phyloP scores from a whole-genome alignment of 208 protist species.

The Trypanosoma mega region DNA sequence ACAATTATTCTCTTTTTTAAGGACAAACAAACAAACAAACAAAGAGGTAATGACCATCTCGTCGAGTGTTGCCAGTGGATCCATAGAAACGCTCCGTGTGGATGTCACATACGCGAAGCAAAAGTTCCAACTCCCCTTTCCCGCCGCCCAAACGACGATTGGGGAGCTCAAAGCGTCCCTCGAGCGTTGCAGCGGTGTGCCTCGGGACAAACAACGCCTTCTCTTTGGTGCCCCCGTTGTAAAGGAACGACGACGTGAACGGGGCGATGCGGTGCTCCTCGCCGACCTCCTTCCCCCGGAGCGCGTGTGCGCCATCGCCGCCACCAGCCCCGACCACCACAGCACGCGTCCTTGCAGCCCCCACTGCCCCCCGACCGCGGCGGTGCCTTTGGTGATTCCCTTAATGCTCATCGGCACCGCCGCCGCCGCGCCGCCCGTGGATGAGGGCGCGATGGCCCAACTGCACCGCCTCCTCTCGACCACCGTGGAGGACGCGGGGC shows the following conservation, averaged over 20 bases:
- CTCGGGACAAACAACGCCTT: constrained; percentile 53
- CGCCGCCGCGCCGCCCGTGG: constrained; percentile 33
- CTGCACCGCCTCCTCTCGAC: constrained; percentile 64
- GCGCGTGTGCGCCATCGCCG: constrained; percentile 19
- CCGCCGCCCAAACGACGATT: constrained; percentile 29
- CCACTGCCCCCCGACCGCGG: background rate
- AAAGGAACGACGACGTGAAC: constrained; percentile 45
- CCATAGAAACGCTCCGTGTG: constrained; percentile 3
- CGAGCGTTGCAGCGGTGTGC: constrained; percentile 40
- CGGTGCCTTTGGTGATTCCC: constrained; percentile 33
- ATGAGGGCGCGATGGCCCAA: constrained; percentile 58
- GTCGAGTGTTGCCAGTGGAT: no score
- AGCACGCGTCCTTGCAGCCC: no score
- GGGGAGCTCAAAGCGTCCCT: constrained; percentile 51
- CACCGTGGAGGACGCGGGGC: constrained; percentile 59
- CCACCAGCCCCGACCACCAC: constrained; percentile 25
- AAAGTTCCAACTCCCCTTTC: constrained; percentile 8
- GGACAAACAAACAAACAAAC: no score
- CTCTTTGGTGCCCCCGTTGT: constrained; percentile 59
- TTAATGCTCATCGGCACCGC: constrained; percentile 68
- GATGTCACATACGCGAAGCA: constrained; percentile 15
- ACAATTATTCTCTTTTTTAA: no score
- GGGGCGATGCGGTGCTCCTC: constrained; percentile 24
- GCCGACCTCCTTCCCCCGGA: constrained; percentile 35
- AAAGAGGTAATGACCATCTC: no score